Base-by-base conservation (phyloP, 192 early-diverging fungal genomes). In the Kappamyces sp. region DNA sequence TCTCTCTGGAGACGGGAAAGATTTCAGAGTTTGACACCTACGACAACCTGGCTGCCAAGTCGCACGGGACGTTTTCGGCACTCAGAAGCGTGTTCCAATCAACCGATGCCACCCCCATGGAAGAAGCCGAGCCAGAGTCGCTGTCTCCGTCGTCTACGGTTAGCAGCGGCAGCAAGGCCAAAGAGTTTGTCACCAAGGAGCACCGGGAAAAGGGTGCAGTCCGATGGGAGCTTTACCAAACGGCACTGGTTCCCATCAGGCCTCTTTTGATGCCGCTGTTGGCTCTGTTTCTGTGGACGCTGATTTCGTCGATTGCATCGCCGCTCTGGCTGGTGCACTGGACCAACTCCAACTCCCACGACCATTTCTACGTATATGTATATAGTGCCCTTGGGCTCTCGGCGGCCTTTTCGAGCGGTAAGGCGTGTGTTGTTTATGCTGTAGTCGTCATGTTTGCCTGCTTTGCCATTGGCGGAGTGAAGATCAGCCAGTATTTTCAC, bases 231-330 rank as follows among this genome's bases (percentile, higher is more conserved):
- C 9, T 54, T 91, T 34, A 86, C 87, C 0, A 65, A 88, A 7
- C 79, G 86, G 0, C 69, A 85, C 0, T 86, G 89, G 63, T 71
- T 67, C 22, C 85, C 84, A 54, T 22, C 76, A 84, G 31, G 72
- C 86, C 12, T 70, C 89, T 1, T 75, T 94, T 48, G 92, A 88
- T 32, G 77, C 90, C 36, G 89, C 90, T 5, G 77, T 89, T 8
- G 92, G 90, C 68, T 85, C 84, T 30, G 53, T 67, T 33, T 79
- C 81, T 5, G 76, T 80, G 2, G 81, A 86, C 32, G 60, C 85
- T 0, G 76, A 76, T 39, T 64, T 87, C 1, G 63, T 89, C 12
- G 87, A 49, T 49, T 29, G 48, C 48, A 9, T 30, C 12, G 29
- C 48, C 48, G 12, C 48, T 49, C 31, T 49, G 48, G 48, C 34